Evolutionary conservation across 2,329 filamentous ascomycete genomes (phyloP).

Genomic region (Tolypocladium tropicale): DNA sequence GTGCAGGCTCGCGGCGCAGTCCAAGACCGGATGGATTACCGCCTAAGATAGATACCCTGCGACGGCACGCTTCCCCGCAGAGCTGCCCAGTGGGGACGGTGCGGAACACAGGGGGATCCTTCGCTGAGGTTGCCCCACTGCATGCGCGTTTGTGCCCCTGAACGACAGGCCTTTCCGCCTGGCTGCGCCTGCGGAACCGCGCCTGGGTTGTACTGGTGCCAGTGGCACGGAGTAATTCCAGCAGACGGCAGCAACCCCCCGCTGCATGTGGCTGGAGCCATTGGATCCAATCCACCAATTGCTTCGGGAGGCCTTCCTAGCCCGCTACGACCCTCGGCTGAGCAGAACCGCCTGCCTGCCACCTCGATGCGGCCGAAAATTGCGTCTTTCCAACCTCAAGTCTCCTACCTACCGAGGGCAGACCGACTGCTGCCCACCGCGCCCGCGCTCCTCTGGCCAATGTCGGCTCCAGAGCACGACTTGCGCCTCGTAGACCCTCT

Average conservation of each 20-base stretch:
- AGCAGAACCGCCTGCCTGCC: not conserved
- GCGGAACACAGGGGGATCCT: not conserved
- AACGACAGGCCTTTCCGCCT: not conserved
- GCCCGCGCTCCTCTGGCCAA: constrained; percentile 3
- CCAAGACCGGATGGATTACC: too few relatives aligned
- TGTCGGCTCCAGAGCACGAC: constrained; percentile 7
- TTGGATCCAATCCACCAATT: too few relatives aligned
- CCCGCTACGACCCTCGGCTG: not conserved
- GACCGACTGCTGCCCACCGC: not conserved
- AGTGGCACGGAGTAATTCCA: too few relatives aligned
- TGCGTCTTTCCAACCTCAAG: not conserved
- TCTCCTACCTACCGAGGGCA: not conserved
- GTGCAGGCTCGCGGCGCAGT: not conserved
- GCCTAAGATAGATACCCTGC: too few relatives aligned
- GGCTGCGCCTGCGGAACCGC: not conserved
- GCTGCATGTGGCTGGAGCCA: not conserved
- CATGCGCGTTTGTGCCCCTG: not conserved
- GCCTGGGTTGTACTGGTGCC: too few relatives aligned
- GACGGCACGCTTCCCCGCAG: not conserved
- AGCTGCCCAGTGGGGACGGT: not conserved
- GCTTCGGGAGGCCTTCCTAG: not conserved
- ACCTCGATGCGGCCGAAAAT: not conserved
- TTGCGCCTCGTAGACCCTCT: constrained; percentile 4
- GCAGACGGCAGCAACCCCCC: too few relatives aligned
- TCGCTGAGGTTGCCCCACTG: not conserved